Conservation (phyloP, 2,329 filamentous ascomycete genomes). For the Coniochaeta sp. region DNA sequence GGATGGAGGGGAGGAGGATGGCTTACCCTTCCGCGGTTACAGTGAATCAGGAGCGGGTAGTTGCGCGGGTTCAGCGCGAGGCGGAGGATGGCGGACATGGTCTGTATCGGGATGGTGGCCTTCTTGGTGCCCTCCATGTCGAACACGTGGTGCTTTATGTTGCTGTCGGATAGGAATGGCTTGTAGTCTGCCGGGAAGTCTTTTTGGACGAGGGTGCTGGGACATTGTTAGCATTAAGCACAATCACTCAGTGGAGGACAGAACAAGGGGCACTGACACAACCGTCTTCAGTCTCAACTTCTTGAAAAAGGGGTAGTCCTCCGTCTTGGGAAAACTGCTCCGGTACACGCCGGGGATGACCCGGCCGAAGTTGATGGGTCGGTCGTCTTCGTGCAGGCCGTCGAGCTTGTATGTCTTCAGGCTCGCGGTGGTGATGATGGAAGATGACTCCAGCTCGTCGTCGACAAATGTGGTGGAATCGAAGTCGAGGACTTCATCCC, state of each 20-base stretch:
- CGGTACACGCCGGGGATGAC: constrained; percentile 72
- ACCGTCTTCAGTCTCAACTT: constrained; percentile 69
- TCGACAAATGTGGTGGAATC: background rate
- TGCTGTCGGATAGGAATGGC: constrained; percentile 57
- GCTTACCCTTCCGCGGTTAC: constrained; percentile 80
- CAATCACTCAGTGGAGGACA: constrained; percentile 20
- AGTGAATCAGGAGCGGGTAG: constrained; percentile 80
- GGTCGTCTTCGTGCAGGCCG: constrained; percentile 11
- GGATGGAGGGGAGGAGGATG: constrained; percentile 5
- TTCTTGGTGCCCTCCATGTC: constrained; percentile 88
- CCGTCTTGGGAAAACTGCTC: constrained; percentile 68
- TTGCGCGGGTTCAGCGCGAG: constrained; percentile 66
- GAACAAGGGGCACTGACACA: constrained; percentile 47
- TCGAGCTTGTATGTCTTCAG: background rate
- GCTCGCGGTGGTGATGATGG: background rate
- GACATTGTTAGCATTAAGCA: constrained; percentile 14
- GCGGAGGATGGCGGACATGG: constrained; percentile 65
- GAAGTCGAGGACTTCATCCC: background rate
- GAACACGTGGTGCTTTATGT: constrained; percentile 68
- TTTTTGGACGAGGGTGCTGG: constrained; percentile 57
- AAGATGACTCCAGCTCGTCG: constrained; percentile 12
- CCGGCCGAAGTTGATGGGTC: constrained; percentile 67
- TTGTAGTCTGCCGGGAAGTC: constrained; percentile 47
- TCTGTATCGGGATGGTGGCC: constrained; percentile 55
- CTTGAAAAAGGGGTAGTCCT: constrained; percentile 65